Base-by-base conservation (phyloP, 345 rosid genomes). In the Rhizophora mangle region DNA sequence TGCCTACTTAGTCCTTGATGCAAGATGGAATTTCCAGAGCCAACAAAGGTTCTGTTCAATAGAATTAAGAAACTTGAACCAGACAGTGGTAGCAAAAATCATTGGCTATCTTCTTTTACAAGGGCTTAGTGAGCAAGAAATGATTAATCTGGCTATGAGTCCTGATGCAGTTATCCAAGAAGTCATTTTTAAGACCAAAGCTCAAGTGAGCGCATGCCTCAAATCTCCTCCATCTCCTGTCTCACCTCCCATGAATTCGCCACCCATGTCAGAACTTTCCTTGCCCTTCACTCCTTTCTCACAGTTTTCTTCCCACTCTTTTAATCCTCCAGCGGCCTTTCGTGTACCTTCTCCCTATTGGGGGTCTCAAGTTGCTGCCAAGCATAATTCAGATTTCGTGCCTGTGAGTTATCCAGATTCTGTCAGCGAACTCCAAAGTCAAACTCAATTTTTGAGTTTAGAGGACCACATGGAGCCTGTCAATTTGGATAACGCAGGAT, bases 51-150 rank as follows among this genome's bases (percentile, higher is more conserved):
- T 64, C 81, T 86, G 51, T 82, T 73, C 64, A 74, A 81, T 29
- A 79, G 83, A 67, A 80, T 87, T 64, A 76, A 77, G 74, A 78
- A 81, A 71, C 63, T 85, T 26, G 87, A 85, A 63, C 93, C 90
- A 0, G 90, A 85, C 20, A 77, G 78, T 57, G 82, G 68, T n/a
- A 49, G 72, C 16, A 88, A 84, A 84, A 73, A 82, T 88, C 36
- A 78, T 86, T 37, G 88, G 90, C 0, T 86, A 75, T 69, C 86
- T 86, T 68, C 76, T 82, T 36, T 51, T 84, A 57, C 82, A 78
- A 73, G 87, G 61, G 16, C 67, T 46, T 60, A 74, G 81, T 34
- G 85, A 86, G 9, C 72, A 83, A 65, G 87, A 86, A 53, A 82
- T 82, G 82, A 60, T 77, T 60, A 69, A 69, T 22, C 62, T 82